Evolutionary conservation across 164 flowering plant species (phyloP), one percentile per base, ranked within the genome.

Genomic region (Stephania japonica): DNA sequence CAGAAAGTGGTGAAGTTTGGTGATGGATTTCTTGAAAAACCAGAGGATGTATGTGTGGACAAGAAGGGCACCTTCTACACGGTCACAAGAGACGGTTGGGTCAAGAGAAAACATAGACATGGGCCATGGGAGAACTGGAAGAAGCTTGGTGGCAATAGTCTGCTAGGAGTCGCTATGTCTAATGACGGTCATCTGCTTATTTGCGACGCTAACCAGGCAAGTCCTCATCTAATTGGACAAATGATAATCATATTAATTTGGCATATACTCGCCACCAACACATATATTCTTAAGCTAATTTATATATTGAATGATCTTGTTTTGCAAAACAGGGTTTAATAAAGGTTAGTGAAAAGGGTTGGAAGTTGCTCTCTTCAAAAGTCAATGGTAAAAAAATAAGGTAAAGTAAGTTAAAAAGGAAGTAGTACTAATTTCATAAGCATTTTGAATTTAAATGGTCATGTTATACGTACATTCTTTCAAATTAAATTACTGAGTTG

Each of bases 1-100:
- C 65, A 89, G 94, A 70, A 69, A 61, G 87, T 88, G 73, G 76
- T 1, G 7, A 92, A 87, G 77, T 76, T 89, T 69, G 96, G 95
- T 70, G 88, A 92, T 79, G 94, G 96, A 23, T 8, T 76, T 11
- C 43, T 91, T 14, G 67, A 77, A n/a, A 70, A 53, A 18, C 91
- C 97, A 18, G 98, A 93, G 77, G 97, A 80, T 79, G 79, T 89
- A 4, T 75, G 79, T 26, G 81, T 90, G 71, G 93, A 89, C 69
- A 80, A 82, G 67, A 67, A 76, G 7, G 92, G 94, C 0, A 26
- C 77, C 0, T 3, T 93, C 0, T 91, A 90, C 71, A 83, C 90
- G 13, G 91, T 89, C 11, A 85, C 88, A 4, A 84, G 90, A 76
- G 92, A 91, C 82, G 94, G 98, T 13, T 91, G 92, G 91, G 83